These are phyloP conservation scores for Teratosphaeria pseudoeucalypti DNA, from an alignment of 2,329 filamentous ascomycete genomes.

Conservation along the genomic window DNA sequence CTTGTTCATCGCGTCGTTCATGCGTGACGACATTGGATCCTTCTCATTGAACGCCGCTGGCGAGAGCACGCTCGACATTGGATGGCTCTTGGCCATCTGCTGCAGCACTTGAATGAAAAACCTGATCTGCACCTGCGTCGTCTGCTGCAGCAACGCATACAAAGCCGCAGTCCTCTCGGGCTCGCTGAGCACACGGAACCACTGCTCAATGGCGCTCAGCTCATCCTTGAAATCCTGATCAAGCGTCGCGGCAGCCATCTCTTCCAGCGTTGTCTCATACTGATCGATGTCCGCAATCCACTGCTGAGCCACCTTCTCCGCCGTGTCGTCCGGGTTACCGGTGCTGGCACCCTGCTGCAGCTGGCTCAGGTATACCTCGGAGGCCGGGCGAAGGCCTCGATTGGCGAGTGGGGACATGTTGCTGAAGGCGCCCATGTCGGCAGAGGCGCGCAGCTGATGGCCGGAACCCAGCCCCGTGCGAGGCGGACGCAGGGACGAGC, in stretches of 20 bases:
- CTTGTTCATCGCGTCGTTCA: slow-evolving; percentile 95
- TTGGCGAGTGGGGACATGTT: slow-evolving; percentile 56
- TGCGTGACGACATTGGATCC: slow-evolving; percentile 92
- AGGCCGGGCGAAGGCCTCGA: slow-evolving; percentile 80
- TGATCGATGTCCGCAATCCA: slow-evolving; percentile 99
- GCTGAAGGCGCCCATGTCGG: slow-evolving; percentile 79
- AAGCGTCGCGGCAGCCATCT: slow-evolving; percentile 97
- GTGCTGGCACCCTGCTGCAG: slow-evolving; percentile 58
- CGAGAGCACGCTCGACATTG: slow-evolving; percentile 89
- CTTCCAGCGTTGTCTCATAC: slow-evolving; percentile 95
- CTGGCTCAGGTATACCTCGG: slow-evolving; percentile 82
- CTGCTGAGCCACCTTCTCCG: slow-evolving; percentile 91
- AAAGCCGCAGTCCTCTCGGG: slow-evolving; percentile 90
- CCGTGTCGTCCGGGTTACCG: slow-evolving; percentile 65
- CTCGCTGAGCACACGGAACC: slow-evolving; percentile 95
- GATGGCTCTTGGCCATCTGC: slow-evolving; percentile 97
- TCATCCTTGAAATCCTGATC: slow-evolving; percentile 99
- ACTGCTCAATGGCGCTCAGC: slow-evolving; percentile 96
- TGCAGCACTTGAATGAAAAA: slow-evolving; percentile 99
- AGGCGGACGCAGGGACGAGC: slow-evolving; percentile 66
- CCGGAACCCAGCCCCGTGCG: slow-evolving; percentile 56
- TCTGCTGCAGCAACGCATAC: slow-evolving; percentile 93
- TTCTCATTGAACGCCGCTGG: slow-evolving; percentile 91
- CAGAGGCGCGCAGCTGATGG: slow-evolving; percentile 84
- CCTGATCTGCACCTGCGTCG: slow-evolving; percentile 94